These are phyloP conservation scores for Phytophthora crassamura DNA, from an alignment of 352 stramenopile species.

Conservation along the genomic window DNA sequence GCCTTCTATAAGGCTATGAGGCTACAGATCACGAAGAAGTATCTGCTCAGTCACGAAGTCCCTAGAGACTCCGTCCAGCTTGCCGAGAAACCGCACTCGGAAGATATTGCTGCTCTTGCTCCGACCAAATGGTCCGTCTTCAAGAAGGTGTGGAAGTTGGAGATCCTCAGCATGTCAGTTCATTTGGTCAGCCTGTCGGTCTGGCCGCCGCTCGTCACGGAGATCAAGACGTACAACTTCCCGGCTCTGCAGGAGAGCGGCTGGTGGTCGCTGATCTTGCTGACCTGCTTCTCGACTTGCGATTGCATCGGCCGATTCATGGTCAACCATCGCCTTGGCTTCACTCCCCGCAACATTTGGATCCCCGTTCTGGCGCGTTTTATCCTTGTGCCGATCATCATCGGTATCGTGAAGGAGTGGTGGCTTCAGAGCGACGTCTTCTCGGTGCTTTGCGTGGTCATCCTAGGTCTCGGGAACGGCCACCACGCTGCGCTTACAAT, in stretches of 20 bases:
- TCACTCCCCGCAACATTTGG: conserved; percentile 72
- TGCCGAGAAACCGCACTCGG: conserved; percentile 18
- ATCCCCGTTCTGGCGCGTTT: conserved; percentile 54
- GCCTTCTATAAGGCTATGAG: conserved; percentile 70
- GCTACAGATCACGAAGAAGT: conserved; percentile 63
- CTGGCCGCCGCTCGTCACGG: conserved; percentile 78
- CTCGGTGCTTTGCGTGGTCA: conserved; percentile 66
- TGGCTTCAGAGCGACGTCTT: conserved; percentile 71
- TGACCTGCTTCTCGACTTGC: conserved; percentile 73
- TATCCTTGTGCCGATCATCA: conserved; percentile 64
- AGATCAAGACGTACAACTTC: conserved; percentile 84
- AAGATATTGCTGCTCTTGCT: conserved; percentile 1
- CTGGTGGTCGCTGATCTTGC: conserved; percentile 83
- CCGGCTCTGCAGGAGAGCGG: conserved; percentile 61
- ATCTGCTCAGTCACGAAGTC: conserved; percentile 47
- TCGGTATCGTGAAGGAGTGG: conserved; percentile 65
- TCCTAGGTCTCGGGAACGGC: conserved; percentile 75
- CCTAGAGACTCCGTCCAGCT: conserved; percentile 49
- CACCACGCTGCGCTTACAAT: conserved; percentile 78
- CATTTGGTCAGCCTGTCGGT: conserved; percentile 71
- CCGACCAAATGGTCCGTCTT: conserved; percentile 69
- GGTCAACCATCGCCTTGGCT: conserved; percentile 57
- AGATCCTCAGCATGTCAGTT: conserved; percentile 67
- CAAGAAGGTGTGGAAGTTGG: conserved; percentile 64
- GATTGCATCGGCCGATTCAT: conserved; percentile 76